Evolutionary conservation across 495 filamentous ascomycete genomes (phyloP).

Genomic region (Lepraria neglecta): DNA sequence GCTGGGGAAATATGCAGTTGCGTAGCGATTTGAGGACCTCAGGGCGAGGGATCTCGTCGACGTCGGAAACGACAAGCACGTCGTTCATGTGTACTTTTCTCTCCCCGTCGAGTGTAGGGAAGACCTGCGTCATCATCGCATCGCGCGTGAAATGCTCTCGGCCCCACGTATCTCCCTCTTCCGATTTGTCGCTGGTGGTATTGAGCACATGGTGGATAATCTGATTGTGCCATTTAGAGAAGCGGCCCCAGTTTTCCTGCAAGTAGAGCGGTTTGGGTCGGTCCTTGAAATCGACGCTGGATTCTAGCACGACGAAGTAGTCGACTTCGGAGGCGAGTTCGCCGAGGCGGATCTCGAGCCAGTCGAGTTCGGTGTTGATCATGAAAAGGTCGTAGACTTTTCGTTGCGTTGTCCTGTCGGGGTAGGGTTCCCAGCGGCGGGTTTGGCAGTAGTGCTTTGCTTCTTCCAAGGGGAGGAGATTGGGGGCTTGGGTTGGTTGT

Average conservation of each 20-base stretch:
- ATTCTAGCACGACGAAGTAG: constrained; percentile 53
- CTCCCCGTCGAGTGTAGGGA: constrained; percentile 37
- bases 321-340: constrained; percentile 45
- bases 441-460: constrained; percentile 21
- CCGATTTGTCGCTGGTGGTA: constrained; percentile 34
- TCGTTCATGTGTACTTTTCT: constrained; percentile 30
- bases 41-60: constrained; percentile 49
- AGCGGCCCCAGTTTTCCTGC: constrained; percentile 36
- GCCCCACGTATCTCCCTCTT: constrained; percentile 35
- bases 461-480: constrained; percentile 15
- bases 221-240: constrained; percentile 42
- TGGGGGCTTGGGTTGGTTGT: not conserved
- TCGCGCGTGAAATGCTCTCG: constrained; percentile 49
- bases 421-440: constrained; percentile 23
- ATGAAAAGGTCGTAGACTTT: constrained; percentile 52
- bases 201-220: constrained; percentile 50
- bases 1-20: constrained; percentile 45
- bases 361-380: constrained; percentile 51
- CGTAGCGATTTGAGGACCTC: constrained; percentile 40
- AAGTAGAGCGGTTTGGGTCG: constrained; percentile 44
- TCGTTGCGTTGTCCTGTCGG: constrained; percentile 28
- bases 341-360: constrained; percentile 53
- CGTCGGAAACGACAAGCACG: constrained; percentile 39
- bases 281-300: constrained; percentile 44
- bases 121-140: constrained; percentile 44